Evolutionary conservation across 352 stramenopile genomes (phyloP), one percentile per base, ranked within the genome.

Genomic region (Paralagenidium karlingii): DNA sequence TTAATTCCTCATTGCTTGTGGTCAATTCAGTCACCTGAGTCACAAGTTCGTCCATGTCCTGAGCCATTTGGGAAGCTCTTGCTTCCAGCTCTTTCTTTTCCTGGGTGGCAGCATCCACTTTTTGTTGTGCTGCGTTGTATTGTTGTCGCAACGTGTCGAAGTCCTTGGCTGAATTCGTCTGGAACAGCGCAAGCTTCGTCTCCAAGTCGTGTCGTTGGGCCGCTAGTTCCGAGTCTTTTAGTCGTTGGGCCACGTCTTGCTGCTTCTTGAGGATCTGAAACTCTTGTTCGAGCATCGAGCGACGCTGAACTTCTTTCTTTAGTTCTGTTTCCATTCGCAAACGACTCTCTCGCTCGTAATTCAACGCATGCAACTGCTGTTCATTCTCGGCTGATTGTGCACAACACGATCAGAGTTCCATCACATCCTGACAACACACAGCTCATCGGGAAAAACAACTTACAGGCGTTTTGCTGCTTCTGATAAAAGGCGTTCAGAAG

Each of bases 251-350:
- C 30, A 84, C 66, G 5, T 76, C 69, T 13, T 75, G 55, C 26
- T 87, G 68, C 43, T 84, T 80, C 51, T 83, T 82, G n/a, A 60
- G 59, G 0, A 87, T 51, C 8, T 49, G 53, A n/a, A 87, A 38
- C 40, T 87, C 74, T 42, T 87, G 74, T 37, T 83, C 68, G 0
- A 63, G 54, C 6, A 87, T 45, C n/a, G 56, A 61, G 4, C 61
- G 56, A 15, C 61, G 63, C 31, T 80, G 64, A 3, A 56, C 68
- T 38, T 83, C 70, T 20, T 74, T 76, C 13, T 60, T 50, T 10
- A 88, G 47, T 15, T 81, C 63, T 24, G 75, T 74, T 36, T 88
- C 74, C 3, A 58, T 38, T 12, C 74, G 63, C 15, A 54, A 48
- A 8, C 74, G 68, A 5, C 63, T 51, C 32, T 85, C 63, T 7